Percentiles rank a stretch among this genome's conserved stretches.
These are phyloP conservation scores for Ambrosiella cleistominuta DNA, from an alignment of 2,329 filamentous ascomycete genomes.

Conservation along the genomic window DNA sequence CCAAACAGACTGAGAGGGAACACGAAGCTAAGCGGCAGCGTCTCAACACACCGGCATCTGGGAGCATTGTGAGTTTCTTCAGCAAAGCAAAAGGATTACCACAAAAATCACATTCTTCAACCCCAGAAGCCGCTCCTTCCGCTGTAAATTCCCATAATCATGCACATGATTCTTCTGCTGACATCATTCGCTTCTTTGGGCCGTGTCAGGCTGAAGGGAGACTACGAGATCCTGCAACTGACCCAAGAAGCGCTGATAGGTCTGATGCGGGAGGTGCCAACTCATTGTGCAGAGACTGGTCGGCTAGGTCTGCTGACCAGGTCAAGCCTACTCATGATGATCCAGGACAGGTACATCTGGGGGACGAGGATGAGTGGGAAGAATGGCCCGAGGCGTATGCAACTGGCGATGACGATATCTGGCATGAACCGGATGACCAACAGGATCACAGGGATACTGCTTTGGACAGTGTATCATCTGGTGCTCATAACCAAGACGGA, in stretches of 20 bases:
- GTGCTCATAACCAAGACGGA: neutral
- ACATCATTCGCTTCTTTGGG: neutral
- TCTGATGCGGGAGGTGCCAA: neutral
- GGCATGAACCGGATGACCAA: neutral
- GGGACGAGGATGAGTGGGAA: neutral
- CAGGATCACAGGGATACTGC: neutral
- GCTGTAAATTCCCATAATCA: neutral
- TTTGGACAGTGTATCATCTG: neutral
- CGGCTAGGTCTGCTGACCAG: neutral
- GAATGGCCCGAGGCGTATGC: neutral
- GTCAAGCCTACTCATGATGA: neutral
- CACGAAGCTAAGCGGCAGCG: slow-evolving; percentile 3
- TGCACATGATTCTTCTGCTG: neutral
- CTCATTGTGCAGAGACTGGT: neutral
- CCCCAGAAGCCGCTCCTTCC: neutral
- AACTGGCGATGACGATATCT: neutral
- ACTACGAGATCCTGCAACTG: neutral
- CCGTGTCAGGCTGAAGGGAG: neutral
- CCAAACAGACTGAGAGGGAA: neutral
- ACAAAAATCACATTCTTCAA: neutral
- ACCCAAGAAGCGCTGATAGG: neutral
- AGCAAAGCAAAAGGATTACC: neutral
- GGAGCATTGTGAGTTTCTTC: slow-evolving; percentile 7
- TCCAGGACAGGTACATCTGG: neutral
- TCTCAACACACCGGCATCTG: neutral